Base-by-base conservation (phyloP, 1,139 yeast species). In the Yamadazyma membranifaciens region DNA sequence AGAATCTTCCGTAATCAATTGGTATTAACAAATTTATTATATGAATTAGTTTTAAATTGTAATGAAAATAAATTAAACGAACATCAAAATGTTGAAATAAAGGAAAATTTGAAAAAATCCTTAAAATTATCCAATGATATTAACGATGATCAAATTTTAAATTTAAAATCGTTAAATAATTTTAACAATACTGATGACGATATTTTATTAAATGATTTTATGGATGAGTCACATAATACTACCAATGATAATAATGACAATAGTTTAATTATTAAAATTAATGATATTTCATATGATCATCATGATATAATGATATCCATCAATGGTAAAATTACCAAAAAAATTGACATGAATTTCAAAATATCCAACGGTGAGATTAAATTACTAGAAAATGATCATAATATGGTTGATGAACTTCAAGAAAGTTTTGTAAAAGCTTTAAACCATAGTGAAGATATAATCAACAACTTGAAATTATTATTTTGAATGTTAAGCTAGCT, bases 101-200 rank as follows among this genome's bases (percentile, higher is more conserved):
- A 58, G 39, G 54, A 56, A 34, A 67, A 59, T 43, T 54, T 71
- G 27, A 65, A 63, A 33, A 66, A 67, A 32, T 57, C 74, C 1
- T 56, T 71, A 28, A 66, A 65, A 42, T 51, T 71, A 17, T 55
- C 72, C 1, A 56, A 59, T 31, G 69, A 67, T 42, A 67, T 65
- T 6, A 62, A 71, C 0, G 73, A 69, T 42, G 74, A 68, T 44
- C 74, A 70, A 45, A 53, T 71, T 10, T 49, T 67, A 33, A 67
- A 69, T 6, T 55, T 71, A 32, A 65, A 56, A 49, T 63, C 69
- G 1, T 54, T 67, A 12, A 46, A 52, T 40, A 46, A 52, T 48
- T 32, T 36, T 15, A 30, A 35, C 3, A 34, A 34, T n/a, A 27
- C 24, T 11, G 33, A 20, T 17, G 38, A 36, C 9, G 33, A 43